phyloP scores from a whole-genome alignment of 257 asterid species.

The Rauvolfia tetraphylla region DNA sequence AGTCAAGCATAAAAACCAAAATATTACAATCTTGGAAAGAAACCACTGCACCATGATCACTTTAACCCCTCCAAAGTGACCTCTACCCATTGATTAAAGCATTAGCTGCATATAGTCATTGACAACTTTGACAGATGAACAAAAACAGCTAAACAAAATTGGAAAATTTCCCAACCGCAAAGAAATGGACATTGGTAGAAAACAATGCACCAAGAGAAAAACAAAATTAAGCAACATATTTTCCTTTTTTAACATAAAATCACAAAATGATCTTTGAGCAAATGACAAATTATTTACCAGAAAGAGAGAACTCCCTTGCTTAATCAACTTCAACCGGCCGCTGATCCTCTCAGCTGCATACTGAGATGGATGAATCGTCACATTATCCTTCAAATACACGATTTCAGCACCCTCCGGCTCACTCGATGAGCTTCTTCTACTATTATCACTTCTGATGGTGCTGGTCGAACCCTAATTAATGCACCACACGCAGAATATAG shows the following conservation, averaged over 20 bases:
- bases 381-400: constrained; percentile 83
- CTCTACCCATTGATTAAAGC: neutral
- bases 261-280: neutral
- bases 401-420: constrained; percentile 73
- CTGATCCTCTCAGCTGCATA: constrained; percentile 87
- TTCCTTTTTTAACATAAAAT: constrained; percentile 1
- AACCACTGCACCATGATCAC: neutral
- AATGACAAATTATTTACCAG: constrained; percentile 51
- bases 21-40: neutral
- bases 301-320: constrained; percentile 71
- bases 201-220: neutral
- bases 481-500: constrained; percentile 11
- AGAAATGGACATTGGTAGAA: neutral
- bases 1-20: neutral
- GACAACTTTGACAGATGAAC: neutral
- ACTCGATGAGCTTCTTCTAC: constrained; percentile 47
- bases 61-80: neutral
- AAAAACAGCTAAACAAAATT: neutral
- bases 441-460: constrained; percentile 41
- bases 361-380: constrained; percentile 96
- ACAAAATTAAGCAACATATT: constrained; percentile 11
- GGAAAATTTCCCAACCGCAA: neutral
- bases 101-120: neutral
- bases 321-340: constrained; percentile 90
- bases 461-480: constrained; percentile 63